These are phyloP conservation scores for Camptophora hylomeconis DNA, from an alignment of 2,329 filamentous ascomycete genomes.

Conservation along the genomic window DNA sequence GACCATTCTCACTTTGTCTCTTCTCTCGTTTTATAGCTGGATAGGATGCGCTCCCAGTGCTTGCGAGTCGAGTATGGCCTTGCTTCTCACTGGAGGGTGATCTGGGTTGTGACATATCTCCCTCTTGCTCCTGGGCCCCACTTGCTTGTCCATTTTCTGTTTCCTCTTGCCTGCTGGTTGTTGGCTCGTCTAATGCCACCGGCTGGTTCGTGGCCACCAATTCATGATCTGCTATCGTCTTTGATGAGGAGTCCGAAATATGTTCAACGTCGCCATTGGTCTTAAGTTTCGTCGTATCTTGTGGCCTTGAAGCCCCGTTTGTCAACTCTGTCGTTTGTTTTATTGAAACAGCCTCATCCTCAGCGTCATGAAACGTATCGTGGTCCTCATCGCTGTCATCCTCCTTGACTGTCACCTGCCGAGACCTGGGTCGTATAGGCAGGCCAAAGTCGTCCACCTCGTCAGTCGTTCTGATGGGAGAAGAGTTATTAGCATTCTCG, in stretches of 20 bases:
- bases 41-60: background rate
- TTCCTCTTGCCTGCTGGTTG: background rate
- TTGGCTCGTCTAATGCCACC: background rate
- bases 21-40: constrained; percentile 23
- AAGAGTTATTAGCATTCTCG: constrained; percentile 14
- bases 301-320: background rate
- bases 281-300: background rate
- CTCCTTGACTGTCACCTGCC: constrained; percentile 3
- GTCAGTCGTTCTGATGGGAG: no score
- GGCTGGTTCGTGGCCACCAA: background rate
- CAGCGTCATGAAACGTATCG: constrained; percentile 25
- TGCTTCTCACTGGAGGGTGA: background rate
- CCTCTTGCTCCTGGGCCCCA: background rate
- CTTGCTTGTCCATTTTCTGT: constrained; percentile 1
- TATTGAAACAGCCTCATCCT: constrained; percentile 11
- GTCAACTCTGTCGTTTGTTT: background rate
- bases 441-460: constrained; percentile 62
- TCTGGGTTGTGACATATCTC: background rate
- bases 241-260: no score
- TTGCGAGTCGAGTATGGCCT: background rate
- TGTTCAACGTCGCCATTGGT: no score
- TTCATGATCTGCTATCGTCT: background rate
- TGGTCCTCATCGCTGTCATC: constrained; percentile 29
- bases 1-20: constrained; percentile 28
- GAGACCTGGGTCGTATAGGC: constrained; percentile 35